phyloP scores from a whole-genome alignment of 805 yeast genomes.

The Barnettozyma populi region DNA sequence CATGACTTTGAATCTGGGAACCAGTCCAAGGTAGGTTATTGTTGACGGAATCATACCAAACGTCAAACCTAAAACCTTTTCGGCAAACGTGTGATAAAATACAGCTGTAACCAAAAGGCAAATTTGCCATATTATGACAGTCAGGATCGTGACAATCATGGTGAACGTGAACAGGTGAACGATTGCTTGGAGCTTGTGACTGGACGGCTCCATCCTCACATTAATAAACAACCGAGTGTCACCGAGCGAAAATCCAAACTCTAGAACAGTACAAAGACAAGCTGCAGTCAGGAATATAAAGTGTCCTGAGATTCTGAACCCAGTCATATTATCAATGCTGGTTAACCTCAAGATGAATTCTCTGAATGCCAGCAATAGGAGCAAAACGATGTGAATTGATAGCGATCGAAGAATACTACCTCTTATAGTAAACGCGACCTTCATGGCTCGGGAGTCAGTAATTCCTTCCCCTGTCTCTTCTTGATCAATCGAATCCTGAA shows the following conservation, averaged over 20 bases:
- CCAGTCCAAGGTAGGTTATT: conserved; percentile 33
- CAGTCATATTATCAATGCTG: conserved; percentile 3
- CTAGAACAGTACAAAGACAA: conserved; percentile 4
- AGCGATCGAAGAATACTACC: conserved; percentile 1
- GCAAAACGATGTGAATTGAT: background rate
- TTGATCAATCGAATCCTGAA: background rate
- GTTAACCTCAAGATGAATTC: background rate
- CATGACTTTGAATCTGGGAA: background rate
- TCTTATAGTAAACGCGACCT: background rate
- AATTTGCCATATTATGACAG: conserved; percentile 44
- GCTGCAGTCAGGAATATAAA: conserved; percentile 8
- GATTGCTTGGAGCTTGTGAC: background rate
- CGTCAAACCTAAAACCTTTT: conserved; percentile 64
- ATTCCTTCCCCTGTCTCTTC: background rate
- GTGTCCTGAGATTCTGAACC: conserved; percentile 9
- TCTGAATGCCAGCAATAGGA: conserved; percentile 1
- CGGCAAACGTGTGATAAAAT: conserved; percentile 78
- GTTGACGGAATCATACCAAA: conserved; percentile 37
- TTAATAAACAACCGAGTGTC: background rate
- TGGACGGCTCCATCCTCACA: conserved; percentile 1
- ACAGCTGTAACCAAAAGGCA: conserved; percentile 64
- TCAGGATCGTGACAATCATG: background rate
- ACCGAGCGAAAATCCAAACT: conserved; percentile 4
- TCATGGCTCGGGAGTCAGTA: background rate
- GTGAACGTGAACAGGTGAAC: background rate